Conservation (phyloP, 73 alveolate genomes). For the Paramecium tetraurelia region DNA sequence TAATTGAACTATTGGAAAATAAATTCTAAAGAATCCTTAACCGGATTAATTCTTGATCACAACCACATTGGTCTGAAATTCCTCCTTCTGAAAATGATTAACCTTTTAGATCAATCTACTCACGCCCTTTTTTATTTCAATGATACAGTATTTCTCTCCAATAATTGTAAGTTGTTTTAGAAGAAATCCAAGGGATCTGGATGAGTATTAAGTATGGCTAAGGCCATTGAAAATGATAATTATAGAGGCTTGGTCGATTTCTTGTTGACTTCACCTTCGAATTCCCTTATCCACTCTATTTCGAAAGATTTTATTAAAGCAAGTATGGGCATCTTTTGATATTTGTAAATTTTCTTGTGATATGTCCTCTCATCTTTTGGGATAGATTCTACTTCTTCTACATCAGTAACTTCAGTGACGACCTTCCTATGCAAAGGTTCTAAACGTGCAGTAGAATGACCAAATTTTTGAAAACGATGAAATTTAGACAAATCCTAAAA, state of each 20-base stretch:
- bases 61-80: background rate
- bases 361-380: background rate
- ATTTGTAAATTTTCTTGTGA: background rate
- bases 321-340: background rate
- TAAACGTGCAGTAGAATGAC: background rate
- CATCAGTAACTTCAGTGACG: background rate
- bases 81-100: background rate
- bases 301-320: conserved; percentile 6
- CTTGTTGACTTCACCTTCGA: background rate
- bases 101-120: background rate
- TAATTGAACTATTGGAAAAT: background rate
- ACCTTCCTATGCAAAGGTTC: background rate
- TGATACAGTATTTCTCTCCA: background rate
- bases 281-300: background rate
- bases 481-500: background rate
- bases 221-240: background rate
- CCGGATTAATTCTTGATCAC: background rate
- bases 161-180: background rate
- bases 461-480: conserved; percentile 7
- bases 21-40: background rate
- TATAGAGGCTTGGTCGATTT: background rate
- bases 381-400: background rate
- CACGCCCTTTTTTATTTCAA: conserved; percentile 14
- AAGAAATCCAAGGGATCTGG: conserved; percentile 4
- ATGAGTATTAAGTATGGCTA: conserved; percentile 14